Conservation (phyloP, 495 filamentous ascomycete genomes). For the Elaphomyces granulatus region DNA sequence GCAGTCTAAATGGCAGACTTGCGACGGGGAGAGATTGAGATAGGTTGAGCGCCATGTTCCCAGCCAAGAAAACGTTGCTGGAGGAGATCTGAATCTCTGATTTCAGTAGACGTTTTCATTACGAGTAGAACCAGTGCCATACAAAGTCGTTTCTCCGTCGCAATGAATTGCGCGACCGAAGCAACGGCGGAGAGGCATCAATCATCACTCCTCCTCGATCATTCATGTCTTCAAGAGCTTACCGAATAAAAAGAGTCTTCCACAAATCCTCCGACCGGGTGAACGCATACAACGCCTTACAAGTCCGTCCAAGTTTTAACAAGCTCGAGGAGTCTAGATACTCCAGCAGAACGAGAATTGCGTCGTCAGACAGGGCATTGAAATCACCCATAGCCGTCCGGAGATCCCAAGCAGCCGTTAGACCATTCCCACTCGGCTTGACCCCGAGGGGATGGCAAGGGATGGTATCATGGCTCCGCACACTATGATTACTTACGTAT, state of each 20-base stretch:
- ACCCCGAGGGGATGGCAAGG: constrained; percentile 72
- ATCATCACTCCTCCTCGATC: no score
- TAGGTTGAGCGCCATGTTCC: constrained; percentile 80
- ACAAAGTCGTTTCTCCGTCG: no score
- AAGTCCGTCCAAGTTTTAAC: constrained; percentile 58
- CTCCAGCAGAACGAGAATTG: constrained; percentile 64
- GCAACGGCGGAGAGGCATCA: no score
- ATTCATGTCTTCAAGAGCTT: constrained; percentile 38
- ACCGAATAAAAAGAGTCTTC: constrained; percentile 78
- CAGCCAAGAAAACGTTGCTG: constrained; percentile 51
- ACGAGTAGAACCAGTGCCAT: no score
- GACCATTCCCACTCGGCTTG: constrained; percentile 80
- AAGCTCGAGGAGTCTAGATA: constrained; percentile 50
- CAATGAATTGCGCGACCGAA: no score
- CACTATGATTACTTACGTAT: not conserved
- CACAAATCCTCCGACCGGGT: constrained; percentile 77
- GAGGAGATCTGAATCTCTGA: constrained; percentile 18
- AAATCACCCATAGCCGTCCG: constrained; percentile 51
- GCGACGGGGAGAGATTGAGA: constrained; percentile 43
- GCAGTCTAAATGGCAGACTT: constrained; percentile 44
- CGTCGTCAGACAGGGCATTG: constrained; percentile 59
- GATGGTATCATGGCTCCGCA: constrained; percentile 34
- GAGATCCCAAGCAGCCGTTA: constrained; percentile 48
- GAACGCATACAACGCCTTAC: constrained; percentile 81
- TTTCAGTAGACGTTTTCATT: not conserved